phyloP scores from a whole-genome alignment of 805 yeast species.

The Saccharomyces jurei region DNA sequence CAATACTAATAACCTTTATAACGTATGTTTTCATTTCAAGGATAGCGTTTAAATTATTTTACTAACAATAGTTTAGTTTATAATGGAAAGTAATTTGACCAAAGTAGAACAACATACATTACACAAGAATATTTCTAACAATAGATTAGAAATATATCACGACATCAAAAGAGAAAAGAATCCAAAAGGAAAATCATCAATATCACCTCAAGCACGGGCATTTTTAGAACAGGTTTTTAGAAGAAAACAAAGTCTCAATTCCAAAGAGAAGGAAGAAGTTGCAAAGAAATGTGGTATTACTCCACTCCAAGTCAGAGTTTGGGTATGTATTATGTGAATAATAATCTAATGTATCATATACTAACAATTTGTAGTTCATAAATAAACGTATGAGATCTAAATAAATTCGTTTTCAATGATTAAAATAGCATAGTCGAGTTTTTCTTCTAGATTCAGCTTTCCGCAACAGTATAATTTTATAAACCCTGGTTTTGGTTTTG shows the following conservation, averaged over 20 bases:
- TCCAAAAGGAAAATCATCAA: not conserved
- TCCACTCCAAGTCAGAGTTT: slow-evolving; percentile 19
- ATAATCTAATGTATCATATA: not conserved
- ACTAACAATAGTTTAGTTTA: not conserved
- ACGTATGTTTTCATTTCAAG: not conserved
- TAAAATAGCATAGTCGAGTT: not conserved
- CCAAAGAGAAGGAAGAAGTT: slow-evolving; percentile 17
- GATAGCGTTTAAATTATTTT: not conserved
- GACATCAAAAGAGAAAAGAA: not conserved
- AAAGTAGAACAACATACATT: not conserved
- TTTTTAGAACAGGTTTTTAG: slow-evolving; percentile 16
- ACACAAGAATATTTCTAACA: not conserved
- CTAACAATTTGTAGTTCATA: not conserved
- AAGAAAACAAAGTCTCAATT: slow-evolving; percentile 16
- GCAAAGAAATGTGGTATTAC: slow-evolving; percentile 17
- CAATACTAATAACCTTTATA: not conserved
- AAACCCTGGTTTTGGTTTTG: not conserved
- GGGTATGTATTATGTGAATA: slow-evolving; percentile 13
- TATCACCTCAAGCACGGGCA: slow-evolving; percentile 4
- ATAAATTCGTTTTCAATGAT: not conserved
- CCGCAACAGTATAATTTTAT: not conserved
- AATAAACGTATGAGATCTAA: not conserved
- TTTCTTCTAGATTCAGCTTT: not conserved
- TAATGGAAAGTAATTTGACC: not conserved
- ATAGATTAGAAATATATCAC: not conserved